phyloP scores from a whole-genome alignment of 2,329 filamentous ascomycete genomes.

The Fusarium nematophilum region DNA sequence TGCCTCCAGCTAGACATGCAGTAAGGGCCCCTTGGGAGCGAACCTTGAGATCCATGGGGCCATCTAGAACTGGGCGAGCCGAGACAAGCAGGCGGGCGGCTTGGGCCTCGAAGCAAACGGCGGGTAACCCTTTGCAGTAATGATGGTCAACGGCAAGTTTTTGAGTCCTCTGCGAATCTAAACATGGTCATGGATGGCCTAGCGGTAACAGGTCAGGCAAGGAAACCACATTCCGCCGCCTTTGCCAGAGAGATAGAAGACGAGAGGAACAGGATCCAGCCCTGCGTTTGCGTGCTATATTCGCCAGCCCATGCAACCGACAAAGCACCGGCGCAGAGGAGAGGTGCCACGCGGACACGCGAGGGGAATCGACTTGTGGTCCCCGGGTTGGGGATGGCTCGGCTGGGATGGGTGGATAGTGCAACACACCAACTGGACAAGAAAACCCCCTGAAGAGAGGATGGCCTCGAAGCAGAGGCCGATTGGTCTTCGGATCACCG shows the following conservation, averaged over 20 bases:
- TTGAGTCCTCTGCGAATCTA: neutral
- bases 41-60: constrained; percentile 27
- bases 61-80: constrained; percentile 17
- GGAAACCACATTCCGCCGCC: neutral
- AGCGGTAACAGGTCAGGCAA: neutral
- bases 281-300: constrained; percentile 1
- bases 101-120: constrained; percentile 32
- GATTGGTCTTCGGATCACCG: constrained; percentile 32
- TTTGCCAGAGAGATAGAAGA: constrained; percentile 1
- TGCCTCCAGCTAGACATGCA: constrained; percentile 28
- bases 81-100: neutral
- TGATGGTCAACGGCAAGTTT: constrained; percentile 12
- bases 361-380: constrained; percentile 21
- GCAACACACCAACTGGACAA: constrained; percentile 26
- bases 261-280: neutral
- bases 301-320: neutral
- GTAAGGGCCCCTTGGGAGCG: constrained; percentile 22
- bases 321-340: constrained; percentile 1
- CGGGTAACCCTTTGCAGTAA: constrained; percentile 32
- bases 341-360: constrained; percentile 37
- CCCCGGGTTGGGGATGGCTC: constrained; percentile 23
- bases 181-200: neutral
- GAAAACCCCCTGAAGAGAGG: constrained; percentile 26
- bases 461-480: neutral
- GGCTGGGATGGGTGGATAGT: constrained; percentile 22